Evolutionary conservation across 2,329 filamentous ascomycete genomes (phyloP).

Genomic region (Phialocephala sp.): DNA sequence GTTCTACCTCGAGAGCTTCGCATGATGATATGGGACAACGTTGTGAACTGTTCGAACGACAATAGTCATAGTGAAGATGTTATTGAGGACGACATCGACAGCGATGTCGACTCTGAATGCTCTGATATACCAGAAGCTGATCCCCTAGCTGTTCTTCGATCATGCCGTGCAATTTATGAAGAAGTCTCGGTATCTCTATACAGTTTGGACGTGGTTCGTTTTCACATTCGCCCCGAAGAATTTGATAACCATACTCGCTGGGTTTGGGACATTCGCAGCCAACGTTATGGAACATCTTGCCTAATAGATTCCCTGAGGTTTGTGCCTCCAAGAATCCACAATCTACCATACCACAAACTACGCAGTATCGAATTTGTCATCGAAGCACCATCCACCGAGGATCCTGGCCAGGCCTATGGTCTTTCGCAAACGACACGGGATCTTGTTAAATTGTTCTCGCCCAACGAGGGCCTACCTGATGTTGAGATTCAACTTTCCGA

Average conservation of each 20-base stretch:
- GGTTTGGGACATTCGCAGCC: not conserved
- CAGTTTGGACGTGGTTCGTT: not conserved
- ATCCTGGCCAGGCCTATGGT: not conserved
- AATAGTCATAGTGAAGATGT: not conserved
- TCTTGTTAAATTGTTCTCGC: not conserved
- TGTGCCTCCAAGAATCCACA: not conserved
- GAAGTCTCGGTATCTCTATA: not conserved
- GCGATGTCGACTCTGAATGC: not conserved
- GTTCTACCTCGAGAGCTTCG: not conserved
- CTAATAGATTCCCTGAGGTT: not conserved
- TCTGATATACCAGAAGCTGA: not conserved
- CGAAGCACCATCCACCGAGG: not conserved
- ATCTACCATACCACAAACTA: not conserved
- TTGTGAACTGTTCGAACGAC: not conserved
- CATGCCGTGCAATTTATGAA: not conserved
- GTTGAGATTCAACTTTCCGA: not conserved
- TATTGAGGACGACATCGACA: not conserved
- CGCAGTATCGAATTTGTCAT: not conserved
- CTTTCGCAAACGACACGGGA: not conserved
- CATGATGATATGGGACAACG: not conserved
- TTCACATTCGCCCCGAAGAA: not conserved
- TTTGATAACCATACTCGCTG: not conserved
- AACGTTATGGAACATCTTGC: not conserved
- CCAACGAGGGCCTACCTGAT: not conserved
- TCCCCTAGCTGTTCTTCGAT: not conserved